Conservation (phyloP, 257 asterid species). For the Penstemon newberryi region DNA sequence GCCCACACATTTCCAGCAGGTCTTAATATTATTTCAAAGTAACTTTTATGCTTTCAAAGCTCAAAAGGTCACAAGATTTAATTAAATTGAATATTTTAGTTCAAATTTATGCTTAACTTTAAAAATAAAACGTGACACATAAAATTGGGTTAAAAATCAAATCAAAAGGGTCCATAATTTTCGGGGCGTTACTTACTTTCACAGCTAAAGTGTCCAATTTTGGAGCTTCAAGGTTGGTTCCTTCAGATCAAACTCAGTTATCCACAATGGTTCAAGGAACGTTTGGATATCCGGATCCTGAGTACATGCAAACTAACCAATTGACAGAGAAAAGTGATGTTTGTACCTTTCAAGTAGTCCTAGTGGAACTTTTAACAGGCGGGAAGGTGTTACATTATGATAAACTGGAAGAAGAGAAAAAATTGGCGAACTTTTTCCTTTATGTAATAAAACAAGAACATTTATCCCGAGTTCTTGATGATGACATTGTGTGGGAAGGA, state of each 20-base stretch:
- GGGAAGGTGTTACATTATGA: background rate
- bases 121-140: too few relatives aligned
- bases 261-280: conserved; percentile 14
- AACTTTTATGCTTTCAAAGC: too few relatives aligned
- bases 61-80: too few relatives aligned
- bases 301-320: conserved; percentile 8
- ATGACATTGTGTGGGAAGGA: background rate
- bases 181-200: background rate
- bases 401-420: conserved; percentile 13
- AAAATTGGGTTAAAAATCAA: too few relatives aligned
- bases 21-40: too few relatives aligned
- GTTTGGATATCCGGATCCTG: conserved; percentile 15
- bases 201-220: background rate
- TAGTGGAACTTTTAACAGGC: conserved; percentile 11
- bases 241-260: conserved; percentile 13
- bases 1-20: too few relatives aligned
- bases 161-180: too few relatives aligned
- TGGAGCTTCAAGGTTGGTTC: conserved; percentile 23
- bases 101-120: too few relatives aligned
- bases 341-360: conserved; percentile 18
- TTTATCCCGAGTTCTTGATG: conserved; percentile 20
- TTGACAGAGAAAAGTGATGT: conserved; percentile 12
- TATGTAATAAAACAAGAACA: background rate
- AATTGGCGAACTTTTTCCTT: conserved; percentile 19
- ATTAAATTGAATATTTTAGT: too few relatives aligned